A percentile compares a stretch with the other conserved stretches of the same genome.
Conservation (phyloP, 2,329 filamentous ascomycete species). For the Tolypocladium inflatum region DNA sequence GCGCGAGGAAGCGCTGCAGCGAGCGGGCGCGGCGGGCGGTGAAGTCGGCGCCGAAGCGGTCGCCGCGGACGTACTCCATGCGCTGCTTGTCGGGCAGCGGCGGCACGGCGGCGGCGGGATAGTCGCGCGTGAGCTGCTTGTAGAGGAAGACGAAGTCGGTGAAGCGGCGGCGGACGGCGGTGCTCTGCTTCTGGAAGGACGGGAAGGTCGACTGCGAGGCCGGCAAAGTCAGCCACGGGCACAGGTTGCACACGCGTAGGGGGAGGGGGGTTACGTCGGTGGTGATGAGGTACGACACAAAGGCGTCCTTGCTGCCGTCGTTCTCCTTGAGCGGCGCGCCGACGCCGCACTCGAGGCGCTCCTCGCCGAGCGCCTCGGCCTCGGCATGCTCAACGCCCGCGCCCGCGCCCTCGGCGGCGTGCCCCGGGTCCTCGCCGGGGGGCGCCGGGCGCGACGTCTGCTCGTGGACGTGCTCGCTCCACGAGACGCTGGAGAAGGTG, state of each 20-base stretch:
- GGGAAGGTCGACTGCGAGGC: conserved; percentile 73
- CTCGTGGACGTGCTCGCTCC: conserved; percentile 51
- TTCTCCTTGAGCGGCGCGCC: conserved; percentile 85
- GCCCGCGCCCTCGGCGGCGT: conserved; percentile 23
- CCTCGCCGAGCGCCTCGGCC: conserved; percentile 55
- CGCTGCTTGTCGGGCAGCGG: conserved; percentile 97
- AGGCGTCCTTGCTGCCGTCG: conserved; percentile 91
- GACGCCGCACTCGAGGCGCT: conserved; percentile 76
- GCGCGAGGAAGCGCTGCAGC: conserved; percentile 80
- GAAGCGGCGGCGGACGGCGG: conserved; percentile 79
- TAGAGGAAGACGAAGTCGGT: conserved; percentile 97
- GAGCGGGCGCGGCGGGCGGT: conserved; percentile 82
- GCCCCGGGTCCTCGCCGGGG: conserved; percentile 16
- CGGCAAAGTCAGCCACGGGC: background rate
- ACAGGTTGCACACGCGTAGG: too few species aligned
- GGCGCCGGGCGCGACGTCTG: conserved; percentile 18
- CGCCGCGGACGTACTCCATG: conserved; percentile 96
- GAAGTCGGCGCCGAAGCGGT: conserved; percentile 91
- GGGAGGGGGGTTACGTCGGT: too few species aligned
- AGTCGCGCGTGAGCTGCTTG: conserved; percentile 80
- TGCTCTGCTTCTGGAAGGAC: conserved; percentile 75
- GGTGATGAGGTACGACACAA: conserved; percentile 90
- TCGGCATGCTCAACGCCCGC: conserved; percentile 43
- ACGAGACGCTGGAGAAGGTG: conserved; percentile 75
- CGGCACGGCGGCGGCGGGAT: conserved; percentile 83